Evolutionary conservation across 2,329 filamentous ascomycete species (phyloP).

Genomic region (Curvularia verruculosa): DNA sequence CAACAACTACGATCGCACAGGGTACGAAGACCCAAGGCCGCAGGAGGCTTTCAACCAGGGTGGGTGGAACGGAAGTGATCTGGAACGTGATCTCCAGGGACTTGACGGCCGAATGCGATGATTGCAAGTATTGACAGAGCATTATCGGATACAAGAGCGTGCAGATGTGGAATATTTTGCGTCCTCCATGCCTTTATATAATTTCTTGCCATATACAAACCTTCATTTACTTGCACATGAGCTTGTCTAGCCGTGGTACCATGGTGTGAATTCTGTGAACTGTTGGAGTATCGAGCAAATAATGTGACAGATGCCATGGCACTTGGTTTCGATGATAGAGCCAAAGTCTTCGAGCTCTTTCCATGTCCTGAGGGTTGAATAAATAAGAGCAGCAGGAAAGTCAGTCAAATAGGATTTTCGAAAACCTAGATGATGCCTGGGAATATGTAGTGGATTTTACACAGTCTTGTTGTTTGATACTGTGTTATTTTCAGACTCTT

Average conservation of each 20-base stretch:
- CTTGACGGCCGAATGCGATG: slow-evolving; percentile 39
- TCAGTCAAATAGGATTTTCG: too few species aligned
- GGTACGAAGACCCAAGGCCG: slow-evolving; percentile 67
- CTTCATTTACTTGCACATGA: not conserved
- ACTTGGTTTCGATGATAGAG: not conserved
- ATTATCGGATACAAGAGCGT: slow-evolving; percentile 18
- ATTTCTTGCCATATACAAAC: slow-evolving; percentile 8
- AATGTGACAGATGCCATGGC: not conserved
- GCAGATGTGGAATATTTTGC: slow-evolving; percentile 4
- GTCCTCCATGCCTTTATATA: slow-evolving; percentile 8
- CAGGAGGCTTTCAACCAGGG: slow-evolving; percentile 59
- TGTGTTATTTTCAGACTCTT: too few species aligned
- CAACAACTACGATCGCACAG: slow-evolving; percentile 63
- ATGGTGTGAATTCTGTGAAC: not conserved
- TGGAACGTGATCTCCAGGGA: slow-evolving; percentile 59
- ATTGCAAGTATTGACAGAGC: slow-evolving; percentile 1
- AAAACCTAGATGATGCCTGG: too few species aligned
- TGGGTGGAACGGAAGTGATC: slow-evolving; percentile 44
- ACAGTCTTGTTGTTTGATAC: too few species aligned
- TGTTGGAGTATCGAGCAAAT: too few species aligned
- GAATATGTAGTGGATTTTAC: too few species aligned
- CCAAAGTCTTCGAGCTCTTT: not conserved
- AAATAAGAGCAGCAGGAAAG: too few species aligned
- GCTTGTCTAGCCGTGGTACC: not conserved
- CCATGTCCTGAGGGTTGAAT: too few species aligned